A percentile compares a stretch with the other conserved stretches of the same genome.
Evolutionary conservation across 2,329 filamentous ascomycete genomes (phyloP).

Genomic region (Beauveria medogensis): DNA sequence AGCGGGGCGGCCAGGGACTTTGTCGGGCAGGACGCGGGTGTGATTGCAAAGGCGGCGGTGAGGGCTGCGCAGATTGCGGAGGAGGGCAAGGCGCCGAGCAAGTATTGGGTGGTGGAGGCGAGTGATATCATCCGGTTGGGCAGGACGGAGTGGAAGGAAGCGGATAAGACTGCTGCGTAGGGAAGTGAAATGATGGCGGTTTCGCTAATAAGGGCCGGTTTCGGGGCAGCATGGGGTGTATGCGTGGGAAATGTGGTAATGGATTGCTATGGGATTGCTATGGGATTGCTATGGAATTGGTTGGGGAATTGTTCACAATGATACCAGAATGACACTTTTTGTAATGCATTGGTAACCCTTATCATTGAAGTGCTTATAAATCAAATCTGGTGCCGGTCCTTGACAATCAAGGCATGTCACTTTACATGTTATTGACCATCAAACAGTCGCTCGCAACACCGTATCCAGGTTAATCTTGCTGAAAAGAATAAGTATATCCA

Average conservation of each 20-base stretch:
- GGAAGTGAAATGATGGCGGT: no score
- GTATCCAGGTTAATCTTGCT: no score
- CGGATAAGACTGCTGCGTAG: neutral
- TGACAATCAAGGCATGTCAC: no score
- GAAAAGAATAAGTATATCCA: no score
- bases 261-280: neutral
- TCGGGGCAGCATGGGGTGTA: no score
- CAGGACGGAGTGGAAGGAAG: slow-evolving; percentile 42
- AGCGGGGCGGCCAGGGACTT: slow-evolving; percentile 50
- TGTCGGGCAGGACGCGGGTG: slow-evolving; percentile 65
- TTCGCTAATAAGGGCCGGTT: no score
- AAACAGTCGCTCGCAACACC: no score
- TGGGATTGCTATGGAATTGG: neutral
- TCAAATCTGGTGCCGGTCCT: no score
- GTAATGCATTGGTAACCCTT: neutral
- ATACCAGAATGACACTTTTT: neutral
- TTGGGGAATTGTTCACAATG: neutral
- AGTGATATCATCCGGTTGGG: slow-evolving; percentile 60
- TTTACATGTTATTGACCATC: no score
- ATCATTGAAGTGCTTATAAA: no score
- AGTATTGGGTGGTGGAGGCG: slow-evolving; percentile 52
- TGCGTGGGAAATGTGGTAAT: neutral
- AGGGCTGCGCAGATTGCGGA: slow-evolving; percentile 49
- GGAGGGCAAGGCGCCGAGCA: slow-evolving; percentile 50
- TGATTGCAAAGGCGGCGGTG: slow-evolving; percentile 62